These are phyloP conservation scores for Eutrema salsugineum DNA, from an alignment of 441 rosid species.

Conservation along the genomic window DNA sequence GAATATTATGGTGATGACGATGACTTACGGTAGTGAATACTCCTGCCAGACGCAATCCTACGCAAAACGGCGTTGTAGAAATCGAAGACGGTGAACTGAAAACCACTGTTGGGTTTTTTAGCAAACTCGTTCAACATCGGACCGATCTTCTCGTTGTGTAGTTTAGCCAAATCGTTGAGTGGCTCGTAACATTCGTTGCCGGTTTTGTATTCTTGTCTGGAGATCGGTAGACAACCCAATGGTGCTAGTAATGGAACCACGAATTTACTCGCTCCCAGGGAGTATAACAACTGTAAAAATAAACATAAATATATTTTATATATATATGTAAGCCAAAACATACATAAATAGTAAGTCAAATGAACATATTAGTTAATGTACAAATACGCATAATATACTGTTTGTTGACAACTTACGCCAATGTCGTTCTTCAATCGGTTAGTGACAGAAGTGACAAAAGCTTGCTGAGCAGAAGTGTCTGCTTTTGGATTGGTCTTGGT, in stretches of 20 bases:
- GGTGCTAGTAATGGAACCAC: slow-evolving; percentile 20
- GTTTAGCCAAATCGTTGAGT: slow-evolving; percentile 12
- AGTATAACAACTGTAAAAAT: background rate
- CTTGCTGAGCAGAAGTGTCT: slow-evolving; percentile 17
- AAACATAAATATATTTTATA: too few species aligned
- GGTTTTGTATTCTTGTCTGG: slow-evolving; percentile 15
- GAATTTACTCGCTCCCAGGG: slow-evolving; percentile 19
- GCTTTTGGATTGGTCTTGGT: background rate
- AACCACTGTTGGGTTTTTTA: background rate
- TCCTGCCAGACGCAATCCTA: background rate
- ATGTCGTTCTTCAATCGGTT: slow-evolving; percentile 3
- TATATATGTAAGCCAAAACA: too few species aligned
- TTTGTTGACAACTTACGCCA: background rate
- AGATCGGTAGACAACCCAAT: slow-evolving; percentile 25
- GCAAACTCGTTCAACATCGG: slow-evolving; percentile 11
- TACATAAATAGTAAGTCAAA: too few species aligned
- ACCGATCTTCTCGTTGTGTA: slow-evolving; percentile 28
- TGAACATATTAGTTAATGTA: background rate
- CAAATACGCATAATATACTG: background rate
- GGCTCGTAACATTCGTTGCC: background rate
- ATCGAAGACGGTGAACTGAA: slow-evolving; percentile 24
- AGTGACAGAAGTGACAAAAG: slow-evolving; percentile 11
- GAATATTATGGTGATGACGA: too few species aligned
- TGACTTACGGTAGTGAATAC: background rate
- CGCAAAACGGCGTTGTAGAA: slow-evolving; percentile 10